These are phyloP conservation scores for Exophiala alcalophila DNA, from an alignment of 2,329 filamentous ascomycete genomes.

Conservation along the genomic window DNA sequence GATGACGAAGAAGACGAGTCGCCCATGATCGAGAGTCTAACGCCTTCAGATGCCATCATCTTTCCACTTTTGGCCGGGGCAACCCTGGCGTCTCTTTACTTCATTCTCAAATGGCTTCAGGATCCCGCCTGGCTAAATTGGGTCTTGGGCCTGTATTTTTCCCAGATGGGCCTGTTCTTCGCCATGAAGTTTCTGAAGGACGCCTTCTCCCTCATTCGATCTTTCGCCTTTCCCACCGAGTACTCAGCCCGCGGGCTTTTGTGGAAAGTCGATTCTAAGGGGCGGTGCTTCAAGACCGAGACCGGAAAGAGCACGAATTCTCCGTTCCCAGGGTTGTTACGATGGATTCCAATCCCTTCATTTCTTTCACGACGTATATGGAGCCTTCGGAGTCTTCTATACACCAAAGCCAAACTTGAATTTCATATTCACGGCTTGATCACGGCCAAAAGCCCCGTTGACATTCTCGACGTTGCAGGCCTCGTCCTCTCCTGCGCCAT, in stretches of 20 bases:
- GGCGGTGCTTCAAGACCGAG: conserved; percentile 33
- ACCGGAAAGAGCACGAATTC: conserved; percentile 34
- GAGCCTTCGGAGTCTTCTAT: conserved; percentile 47
- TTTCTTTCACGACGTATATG: conserved; percentile 44
- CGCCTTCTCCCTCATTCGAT: conserved; percentile 59
- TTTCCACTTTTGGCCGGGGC: conserved; percentile 75
- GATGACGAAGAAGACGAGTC: conserved; percentile 55
- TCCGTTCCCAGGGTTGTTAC: conserved; percentile 53
- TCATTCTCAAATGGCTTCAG: conserved; percentile 82
- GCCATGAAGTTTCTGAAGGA: conserved; percentile 73
- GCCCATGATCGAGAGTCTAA: conserved; percentile 62
- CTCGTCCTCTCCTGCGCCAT: conserved; percentile 55
- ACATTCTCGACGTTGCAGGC: conserved; percentile 52
- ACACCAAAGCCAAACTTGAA: conserved; percentile 52
- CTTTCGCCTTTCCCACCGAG: conserved; percentile 69
- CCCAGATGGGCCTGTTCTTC: conserved; percentile 72
- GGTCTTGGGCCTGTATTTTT: conserved; percentile 80
- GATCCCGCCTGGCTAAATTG: conserved; percentile 79
- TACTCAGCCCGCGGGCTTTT: conserved; percentile 56
- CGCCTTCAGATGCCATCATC: conserved; percentile 75
- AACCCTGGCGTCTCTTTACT: conserved; percentile 74
- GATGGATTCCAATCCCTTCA: conserved; percentile 46
- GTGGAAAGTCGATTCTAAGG: conserved; percentile 45
- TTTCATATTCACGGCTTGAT: conserved; percentile 53
- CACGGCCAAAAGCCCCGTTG: conserved; percentile 40